Conservation (phyloP, 2,329 filamentous ascomycete genomes). For the Colletotrichum orbiculare region DNA sequence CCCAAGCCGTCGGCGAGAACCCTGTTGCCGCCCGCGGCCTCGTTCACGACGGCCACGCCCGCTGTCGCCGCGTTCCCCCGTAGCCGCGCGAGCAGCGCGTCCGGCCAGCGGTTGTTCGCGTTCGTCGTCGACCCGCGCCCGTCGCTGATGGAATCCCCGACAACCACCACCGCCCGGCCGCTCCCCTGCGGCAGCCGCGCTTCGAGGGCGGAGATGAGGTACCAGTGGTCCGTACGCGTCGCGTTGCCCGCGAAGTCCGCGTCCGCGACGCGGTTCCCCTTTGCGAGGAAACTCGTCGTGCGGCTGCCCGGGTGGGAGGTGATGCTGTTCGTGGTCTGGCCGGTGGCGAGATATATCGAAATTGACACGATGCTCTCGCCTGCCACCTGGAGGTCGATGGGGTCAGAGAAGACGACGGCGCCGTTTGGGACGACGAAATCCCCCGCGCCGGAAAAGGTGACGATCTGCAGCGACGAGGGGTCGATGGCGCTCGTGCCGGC, state of each 20-base stretch:
- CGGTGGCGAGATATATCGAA: slow-evolving; percentile 66
- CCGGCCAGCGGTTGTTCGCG: slow-evolving; percentile 62
- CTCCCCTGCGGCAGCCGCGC: slow-evolving; percentile 54
- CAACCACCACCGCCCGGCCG: slow-evolving; percentile 60
- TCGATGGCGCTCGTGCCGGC: slow-evolving; percentile 62
- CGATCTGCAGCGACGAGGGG: slow-evolving; percentile 55
- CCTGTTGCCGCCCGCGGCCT: slow-evolving; percentile 73
- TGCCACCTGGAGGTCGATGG: slow-evolving; percentile 61
- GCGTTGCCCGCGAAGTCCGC: slow-evolving; percentile 48
- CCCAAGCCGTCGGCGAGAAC: slow-evolving; percentile 69
- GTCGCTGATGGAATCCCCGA: slow-evolving; percentile 76
- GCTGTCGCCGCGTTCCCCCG: slow-evolving; percentile 49
- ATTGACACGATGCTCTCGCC: slow-evolving; percentile 62
- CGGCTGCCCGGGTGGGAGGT: slow-evolving; percentile 72
- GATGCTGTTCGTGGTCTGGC: slow-evolving; percentile 65
- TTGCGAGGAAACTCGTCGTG: slow-evolving; percentile 65
- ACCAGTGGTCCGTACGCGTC: slow-evolving; percentile 61
- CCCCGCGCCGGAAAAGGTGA: slow-evolving; percentile 66
- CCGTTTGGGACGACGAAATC: slow-evolving; percentile 64
- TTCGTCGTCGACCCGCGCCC: slow-evolving; percentile 70
- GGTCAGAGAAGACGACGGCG: slow-evolving; percentile 68
- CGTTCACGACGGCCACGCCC: slow-evolving; percentile 64
- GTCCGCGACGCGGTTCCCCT: slow-evolving; percentile 61
- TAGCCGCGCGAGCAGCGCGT: slow-evolving; percentile 57
- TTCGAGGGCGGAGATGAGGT: slow-evolving; percentile 69